These are phyloP conservation scores for Populus alba DNA, from an alignment of 345 rosid genomes.

Conservation along the genomic window DNA sequence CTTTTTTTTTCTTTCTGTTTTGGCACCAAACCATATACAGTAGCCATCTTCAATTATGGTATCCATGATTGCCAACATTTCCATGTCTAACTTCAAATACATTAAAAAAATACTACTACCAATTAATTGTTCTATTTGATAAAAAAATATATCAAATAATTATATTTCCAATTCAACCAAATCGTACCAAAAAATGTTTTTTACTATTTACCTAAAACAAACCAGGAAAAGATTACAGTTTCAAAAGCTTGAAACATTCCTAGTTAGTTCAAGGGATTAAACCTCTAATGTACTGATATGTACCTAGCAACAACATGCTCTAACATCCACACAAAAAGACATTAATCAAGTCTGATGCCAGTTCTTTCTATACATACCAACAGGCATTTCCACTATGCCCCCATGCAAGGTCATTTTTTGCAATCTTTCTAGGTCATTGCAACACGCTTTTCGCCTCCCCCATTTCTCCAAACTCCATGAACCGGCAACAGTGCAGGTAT, in stretches of 20 bases:
- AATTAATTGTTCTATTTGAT: too few species aligned
- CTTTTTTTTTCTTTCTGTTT: too few species aligned
- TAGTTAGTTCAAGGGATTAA: background rate
- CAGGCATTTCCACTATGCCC: background rate
- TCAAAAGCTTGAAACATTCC: background rate
- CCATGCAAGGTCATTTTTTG: background rate
- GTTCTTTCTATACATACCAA: background rate
- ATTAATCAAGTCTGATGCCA: background rate
- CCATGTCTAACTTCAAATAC: too few species aligned
- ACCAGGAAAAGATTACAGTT: too few species aligned
- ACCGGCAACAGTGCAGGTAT: slow-evolving; percentile 2
- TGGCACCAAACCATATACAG: too few species aligned
- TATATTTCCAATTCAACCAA: background rate
- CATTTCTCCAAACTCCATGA: slow-evolving; percentile 22
- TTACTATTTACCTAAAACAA: background rate
- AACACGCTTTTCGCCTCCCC: slow-evolving; percentile 17
- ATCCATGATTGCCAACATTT: too few species aligned
- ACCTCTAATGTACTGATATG: background rate
- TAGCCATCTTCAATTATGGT: too few species aligned
- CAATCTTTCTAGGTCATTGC: background rate
- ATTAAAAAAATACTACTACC: too few species aligned
- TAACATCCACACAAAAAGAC: background rate
- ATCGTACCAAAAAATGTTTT: background rate
- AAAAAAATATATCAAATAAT: too few species aligned
- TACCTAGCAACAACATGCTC: background rate